Evolutionary conservation across 2,329 filamentous ascomycete genomes (phyloP).

Genomic region (Apiospora marii): DNA sequence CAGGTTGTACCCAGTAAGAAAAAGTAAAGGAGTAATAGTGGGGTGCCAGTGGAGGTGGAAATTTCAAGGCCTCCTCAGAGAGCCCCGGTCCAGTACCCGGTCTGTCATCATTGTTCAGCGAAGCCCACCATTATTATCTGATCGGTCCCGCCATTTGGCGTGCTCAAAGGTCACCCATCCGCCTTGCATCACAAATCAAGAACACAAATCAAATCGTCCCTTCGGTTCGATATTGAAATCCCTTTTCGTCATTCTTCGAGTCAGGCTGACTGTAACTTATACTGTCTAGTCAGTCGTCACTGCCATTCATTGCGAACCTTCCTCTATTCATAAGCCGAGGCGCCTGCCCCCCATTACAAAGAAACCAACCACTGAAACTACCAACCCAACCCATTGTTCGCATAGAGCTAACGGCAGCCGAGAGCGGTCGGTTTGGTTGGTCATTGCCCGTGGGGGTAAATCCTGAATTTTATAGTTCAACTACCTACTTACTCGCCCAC

Average conservation of each 20-base stretch:
- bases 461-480: not conserved
- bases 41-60: not conserved
- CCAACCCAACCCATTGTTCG: conserved; percentile 19
- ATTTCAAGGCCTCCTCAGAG: conserved; percentile 6
- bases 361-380: not conserved
- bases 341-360: not conserved
- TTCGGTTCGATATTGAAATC: not conserved
- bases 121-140: conserved; percentile 19
- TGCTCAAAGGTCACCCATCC: not conserved
- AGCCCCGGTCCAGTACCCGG: not conserved
- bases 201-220: conserved; percentile 11
- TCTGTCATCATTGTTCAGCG: conserved; percentile 20
- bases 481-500: not conserved
- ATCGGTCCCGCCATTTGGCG: conserved; percentile 2
- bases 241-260: not conserved
- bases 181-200: conserved; percentile 12
- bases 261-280: not conserved
- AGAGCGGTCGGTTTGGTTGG: conserved; percentile 16
- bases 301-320: not conserved
- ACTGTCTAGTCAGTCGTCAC: not conserved
- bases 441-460: conserved; percentile 6
- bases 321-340: not conserved
- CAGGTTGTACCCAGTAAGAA: conserved; percentile 11
- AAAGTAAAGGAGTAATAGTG: conserved; percentile 18
- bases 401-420: conserved; percentile 2